Evolutionary conservation across 2,329 filamentous ascomycete species (phyloP).

Genomic region (Hirsutella minnesotensis): DNA sequence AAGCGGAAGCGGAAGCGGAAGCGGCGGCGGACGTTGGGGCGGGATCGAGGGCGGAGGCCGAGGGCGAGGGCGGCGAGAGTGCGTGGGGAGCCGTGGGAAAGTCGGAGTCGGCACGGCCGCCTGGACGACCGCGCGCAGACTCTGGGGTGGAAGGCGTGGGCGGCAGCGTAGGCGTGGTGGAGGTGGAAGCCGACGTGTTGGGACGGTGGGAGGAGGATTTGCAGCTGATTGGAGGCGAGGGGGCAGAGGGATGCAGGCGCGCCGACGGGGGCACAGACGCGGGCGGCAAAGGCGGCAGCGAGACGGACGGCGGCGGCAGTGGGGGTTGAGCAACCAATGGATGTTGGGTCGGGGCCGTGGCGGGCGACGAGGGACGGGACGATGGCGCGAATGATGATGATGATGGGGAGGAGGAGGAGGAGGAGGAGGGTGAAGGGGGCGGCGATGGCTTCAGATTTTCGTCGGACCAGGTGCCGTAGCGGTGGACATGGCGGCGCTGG

Average conservation of each 20-base stretch:
- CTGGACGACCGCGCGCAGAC: slow-evolving; percentile 29
- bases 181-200: background rate
- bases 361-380: no score
- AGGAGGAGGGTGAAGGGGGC: background rate
- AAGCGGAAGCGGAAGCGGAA: slow-evolving; percentile 10
- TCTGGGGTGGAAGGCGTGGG: background rate
- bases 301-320: background rate
- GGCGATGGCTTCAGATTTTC: slow-evolving; percentile 2
- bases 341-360: no score
- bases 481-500: background rate
- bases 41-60: background rate
- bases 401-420: background rate
- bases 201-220: background rate
- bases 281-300: background rate
- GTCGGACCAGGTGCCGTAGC: no score
- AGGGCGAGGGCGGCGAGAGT: slow-evolving; percentile 12
- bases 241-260: background rate
- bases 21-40: background rate
- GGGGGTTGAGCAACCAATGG: background rate
- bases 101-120: slow-evolving; percentile 29
- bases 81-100: slow-evolving; percentile 38
- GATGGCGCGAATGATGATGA: background rate
- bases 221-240: background rate
- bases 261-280: background rate
- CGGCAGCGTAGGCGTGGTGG: background rate